A percentile compares a stretch with the other conserved stretches of the same genome.
Evolutionary conservation across 148 eudicot genomes (phyloP).

Genomic region (Fagopyrum homotropicum): DNA sequence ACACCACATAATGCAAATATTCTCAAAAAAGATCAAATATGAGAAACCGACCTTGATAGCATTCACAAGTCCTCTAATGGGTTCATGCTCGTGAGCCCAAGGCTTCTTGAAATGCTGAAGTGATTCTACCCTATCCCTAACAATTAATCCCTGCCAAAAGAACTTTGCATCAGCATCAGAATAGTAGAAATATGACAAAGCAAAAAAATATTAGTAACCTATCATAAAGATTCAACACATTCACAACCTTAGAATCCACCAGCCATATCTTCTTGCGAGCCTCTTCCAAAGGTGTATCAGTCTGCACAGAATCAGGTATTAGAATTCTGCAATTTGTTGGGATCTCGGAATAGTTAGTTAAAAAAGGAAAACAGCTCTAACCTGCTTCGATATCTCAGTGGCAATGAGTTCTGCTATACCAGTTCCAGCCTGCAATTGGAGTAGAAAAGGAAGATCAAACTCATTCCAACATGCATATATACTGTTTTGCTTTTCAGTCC

Average conservation of each 20-base stretch:
- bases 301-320: conserved; percentile 42
- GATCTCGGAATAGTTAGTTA: not conserved
- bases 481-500: not conserved
- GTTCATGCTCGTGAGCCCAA: conserved; percentile 95
- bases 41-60: conserved; percentile 60
- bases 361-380: conserved; percentile 19
- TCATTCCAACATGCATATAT: not conserved
- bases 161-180: not conserved
- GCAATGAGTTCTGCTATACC: conserved; percentile 93
- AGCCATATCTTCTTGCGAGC: conserved; percentile 91
- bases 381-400: conserved; percentile 94
- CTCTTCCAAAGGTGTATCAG: conserved; percentile 67
- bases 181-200: not conserved
- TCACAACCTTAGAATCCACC: conserved; percentile 82
- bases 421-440: conserved; percentile 13
- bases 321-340: not conserved
- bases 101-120: conserved; percentile 93
- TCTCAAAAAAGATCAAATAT: not conserved
- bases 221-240: not conserved
- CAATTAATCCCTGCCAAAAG: conserved; percentile 71
- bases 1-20: not conserved
- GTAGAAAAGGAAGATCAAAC: not conserved
- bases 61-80: conserved; percentile 54
- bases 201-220: not conserved
- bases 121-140: conserved; percentile 60